Evolutionary conservation across 495 filamentous ascomycete genomes (phyloP), one percentile per base, ranked within the genome.

Genomic region (Neurospora sp.): DNA sequence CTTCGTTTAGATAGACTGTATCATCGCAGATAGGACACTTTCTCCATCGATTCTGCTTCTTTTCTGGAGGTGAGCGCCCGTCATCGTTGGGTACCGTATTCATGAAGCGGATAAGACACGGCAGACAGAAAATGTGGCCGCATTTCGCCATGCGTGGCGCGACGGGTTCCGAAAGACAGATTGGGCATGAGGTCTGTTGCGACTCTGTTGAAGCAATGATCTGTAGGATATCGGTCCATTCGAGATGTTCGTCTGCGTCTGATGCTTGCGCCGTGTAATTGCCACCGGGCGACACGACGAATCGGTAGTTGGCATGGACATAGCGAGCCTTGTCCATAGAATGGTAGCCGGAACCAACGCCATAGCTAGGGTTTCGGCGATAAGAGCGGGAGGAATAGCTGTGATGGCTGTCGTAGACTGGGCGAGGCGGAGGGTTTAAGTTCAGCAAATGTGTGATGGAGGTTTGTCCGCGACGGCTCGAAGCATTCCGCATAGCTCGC

Each of bases 21-120:
- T 98, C 96, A 85, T 91, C 95, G 81, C 96, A 99, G 40, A 99
- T 97, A 7, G 96, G 96, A 77, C 96, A 99, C 79, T 97, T 97
- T 83, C 96, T 94, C 88, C 92, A 97, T 71, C 93, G 87, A 19
- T 76, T 78, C 43, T 78, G 79, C 73, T 77, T 77, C 70, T 92
- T 88, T 80, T 87, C 91, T 80, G 91, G 93, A 73, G 92, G 89
- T 11, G 86, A 87, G 3, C 85, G 73, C 6, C 84, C 85, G 21
- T 89, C 86, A 2, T 88, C 88, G 36, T 90, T 91, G 42, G 93
- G 92, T 2, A 85, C 88, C 8, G 94, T 91, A 77, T 96, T 93
- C 95, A 99, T 98, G 79, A 96, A 99, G 54, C 96, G 92, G 71
- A 98, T 91, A 42, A 98, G 84, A 81, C 96, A 99, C 15, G 96